Evolutionary conservation across 495 filamentous ascomycete species (phyloP), one percentile per base, ranked within the genome.

Genomic region (Tuber borchii): DNA sequence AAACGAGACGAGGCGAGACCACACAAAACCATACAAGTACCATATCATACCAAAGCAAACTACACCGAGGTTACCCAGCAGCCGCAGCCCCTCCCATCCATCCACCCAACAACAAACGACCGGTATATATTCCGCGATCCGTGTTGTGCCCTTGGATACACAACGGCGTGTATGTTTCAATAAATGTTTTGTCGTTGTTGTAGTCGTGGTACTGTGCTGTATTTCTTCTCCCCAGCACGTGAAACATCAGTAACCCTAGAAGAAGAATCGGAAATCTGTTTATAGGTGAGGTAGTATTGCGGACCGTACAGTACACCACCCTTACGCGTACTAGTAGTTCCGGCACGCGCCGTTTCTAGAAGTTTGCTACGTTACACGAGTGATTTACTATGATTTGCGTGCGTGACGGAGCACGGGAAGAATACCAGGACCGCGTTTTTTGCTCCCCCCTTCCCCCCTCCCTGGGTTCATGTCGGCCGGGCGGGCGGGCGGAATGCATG

Each of bases 311-410:
- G 8, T 3, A 43, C 10, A n/a, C n/a, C n/a, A n/a, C n/a, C n/a
- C n/a, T n/a, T n/a, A n/a, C n/a, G n/a, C n/a, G n/a, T n/a, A n/a
- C n/a, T n/a, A n/a, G n/a, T 10, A 19, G n/a, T 61, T 16, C 56
- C 56, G n/a, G 56, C 56, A 26, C 10, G 26, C 56, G 56, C 26
- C 51, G 51, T 65, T 56, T n/a, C 22, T 10, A 10, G 8, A 12
- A 26, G 26, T 14, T 6, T 12, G n/a, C 7, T 31, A 31, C n/a
- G n/a, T 65, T 65, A 65, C 56, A 65, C 56, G 56, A 65, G 56
- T 65, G 56, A 65, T 65, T 65, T 65, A 65, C 56, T 31, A 31
- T 65, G 56, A 65, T 65, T 65, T 65, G 12, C n/a, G 56, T 65
- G 26, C 2, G 9, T 43, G 42, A 43, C 10, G n/a, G 4, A 16